Evolutionary conservation across 257 asterid genomes (phyloP), one percentile per base, ranked within the genome.

Genomic region (Parsonsia alboflavescens): DNA sequence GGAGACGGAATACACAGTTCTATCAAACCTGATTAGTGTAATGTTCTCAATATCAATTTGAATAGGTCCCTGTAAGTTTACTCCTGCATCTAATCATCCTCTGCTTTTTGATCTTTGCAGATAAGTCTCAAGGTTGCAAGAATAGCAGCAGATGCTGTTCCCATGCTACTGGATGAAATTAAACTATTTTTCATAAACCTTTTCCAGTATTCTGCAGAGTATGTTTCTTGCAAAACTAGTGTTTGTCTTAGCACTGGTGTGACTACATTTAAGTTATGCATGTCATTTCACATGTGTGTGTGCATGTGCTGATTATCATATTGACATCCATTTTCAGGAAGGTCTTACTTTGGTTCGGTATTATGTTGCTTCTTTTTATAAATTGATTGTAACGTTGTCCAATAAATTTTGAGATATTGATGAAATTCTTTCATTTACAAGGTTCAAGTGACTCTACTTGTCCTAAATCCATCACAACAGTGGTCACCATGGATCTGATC

Each of bases 161-260:
- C 96, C 78, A 89, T 81, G 28, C 77, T 90, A 82, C 70, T 84
- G 83, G 82, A 82, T 79, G 89, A 88, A 45, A 76, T 90, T 81
- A 90, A 92, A 72, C 79, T 86, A 73, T 90, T 88, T 79, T 88
- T 90, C 84, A 85, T 89, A 81, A 88, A 90, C 80, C 96, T 91
- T 77, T 91, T 93, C 89, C 97, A 90, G 89, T 48, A 79, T 75
- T 82, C 98, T 61, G 92, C 97, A 48, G 97, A 90, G 97, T 93
- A 87, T 76, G 87, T 81, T 77, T 54, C 75, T 77, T 48, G 21
- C 7, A 30, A 9, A 22, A 65, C 2, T 59, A 41, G 28, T 75
- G 13, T 26, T 72, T 56, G 10, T 57, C 65, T 52, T 53, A 41
- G 62, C 33, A 62, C 69, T 49, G 46, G 24, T 4, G 8, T 16